phyloP scores from a whole-genome alignment of 306 rosid species.

The Quercus alba region DNA sequence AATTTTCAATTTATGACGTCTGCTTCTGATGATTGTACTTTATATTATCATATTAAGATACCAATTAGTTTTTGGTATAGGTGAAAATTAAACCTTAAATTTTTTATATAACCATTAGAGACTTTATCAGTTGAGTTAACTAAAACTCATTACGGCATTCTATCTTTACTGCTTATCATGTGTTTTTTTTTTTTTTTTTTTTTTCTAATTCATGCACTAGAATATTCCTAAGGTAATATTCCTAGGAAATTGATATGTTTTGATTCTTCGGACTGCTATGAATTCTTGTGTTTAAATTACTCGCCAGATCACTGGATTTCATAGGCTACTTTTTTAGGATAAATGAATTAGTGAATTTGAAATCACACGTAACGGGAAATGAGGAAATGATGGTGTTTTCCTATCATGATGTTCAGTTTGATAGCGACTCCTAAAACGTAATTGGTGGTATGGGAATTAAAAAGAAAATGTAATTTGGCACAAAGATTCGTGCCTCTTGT shows the following conservation, averaged over 20 bases:
- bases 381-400: neutral
- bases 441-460: neutral
- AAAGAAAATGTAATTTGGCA: neutral
- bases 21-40: accelerated
- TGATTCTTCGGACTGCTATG: no score
- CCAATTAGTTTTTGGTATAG: accelerated
- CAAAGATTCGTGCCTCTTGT: neutral
- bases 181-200: no score
- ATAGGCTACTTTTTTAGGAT: neutral
- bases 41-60: no score
- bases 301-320: neutral
- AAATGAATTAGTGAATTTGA: neutral
- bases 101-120: accelerated
- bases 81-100: accelerated
- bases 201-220: no score
- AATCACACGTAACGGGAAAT: neutral
- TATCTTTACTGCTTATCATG: no score
- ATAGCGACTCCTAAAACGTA: neutral
- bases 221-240: no score
- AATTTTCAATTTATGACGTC: accelerated
- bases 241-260: no score
- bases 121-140: no score
- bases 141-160: no score
- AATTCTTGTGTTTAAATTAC: no score
- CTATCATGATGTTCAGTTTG: neutral